These are phyloP conservation scores for Syzygium malaccense DNA, from an alignment of 441 rosid species.

Conservation along the genomic window DNA sequence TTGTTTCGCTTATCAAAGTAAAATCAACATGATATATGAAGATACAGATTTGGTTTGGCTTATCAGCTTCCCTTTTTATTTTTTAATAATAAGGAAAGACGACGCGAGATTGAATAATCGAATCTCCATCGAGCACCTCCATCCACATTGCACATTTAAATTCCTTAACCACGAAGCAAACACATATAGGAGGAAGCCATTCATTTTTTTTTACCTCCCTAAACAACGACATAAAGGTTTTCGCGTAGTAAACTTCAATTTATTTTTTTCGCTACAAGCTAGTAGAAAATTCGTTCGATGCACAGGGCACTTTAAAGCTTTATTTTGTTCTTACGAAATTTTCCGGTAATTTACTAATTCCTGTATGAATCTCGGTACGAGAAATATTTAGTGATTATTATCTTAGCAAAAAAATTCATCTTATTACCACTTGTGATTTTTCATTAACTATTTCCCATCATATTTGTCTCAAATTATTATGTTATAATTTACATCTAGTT, in stretches of 20 bases:
- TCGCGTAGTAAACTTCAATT: neutral
- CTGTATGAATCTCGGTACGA: neutral
- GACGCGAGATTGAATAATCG: too few relatives aligned
- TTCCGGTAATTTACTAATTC: neutral
- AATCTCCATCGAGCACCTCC: neutral
- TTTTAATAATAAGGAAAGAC: neutral
- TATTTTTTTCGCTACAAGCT: neutral
- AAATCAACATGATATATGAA: neutral
- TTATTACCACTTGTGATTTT: neutral
- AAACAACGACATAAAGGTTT: neutral
- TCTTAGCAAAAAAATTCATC: neutral
- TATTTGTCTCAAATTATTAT: neutral
- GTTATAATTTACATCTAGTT: neutral
- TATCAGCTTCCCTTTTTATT: neutral
- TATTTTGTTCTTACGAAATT: neutral
- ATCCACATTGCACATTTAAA: neutral
- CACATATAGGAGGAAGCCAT: accelerated
- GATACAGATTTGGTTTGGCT: neutral
- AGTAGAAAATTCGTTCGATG: neutral
- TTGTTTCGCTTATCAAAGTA: neutral
- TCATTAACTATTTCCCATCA: neutral
- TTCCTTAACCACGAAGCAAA: neutral
- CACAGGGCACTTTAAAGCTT: neutral
- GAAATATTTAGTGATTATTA: neutral
- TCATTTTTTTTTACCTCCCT: neutral